These are phyloP conservation scores for Ettlia oleoabundans DNA, from an alignment of 139 green algal species.

Conservation along the genomic window DNA sequence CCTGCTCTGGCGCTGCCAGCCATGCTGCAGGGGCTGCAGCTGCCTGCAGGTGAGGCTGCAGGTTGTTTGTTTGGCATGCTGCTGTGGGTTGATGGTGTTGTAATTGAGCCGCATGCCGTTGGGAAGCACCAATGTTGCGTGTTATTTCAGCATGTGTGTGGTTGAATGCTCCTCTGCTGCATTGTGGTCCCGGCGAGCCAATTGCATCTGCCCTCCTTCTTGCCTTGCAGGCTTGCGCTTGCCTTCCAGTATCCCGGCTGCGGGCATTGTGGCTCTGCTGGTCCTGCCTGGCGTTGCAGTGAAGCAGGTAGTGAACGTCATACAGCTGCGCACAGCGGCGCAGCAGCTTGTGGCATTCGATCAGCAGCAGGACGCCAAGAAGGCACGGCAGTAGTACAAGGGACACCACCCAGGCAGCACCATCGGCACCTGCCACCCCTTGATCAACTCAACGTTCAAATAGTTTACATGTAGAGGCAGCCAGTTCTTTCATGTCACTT, in stretches of 20 bases:
- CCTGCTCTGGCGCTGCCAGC: conserved; percentile 26
- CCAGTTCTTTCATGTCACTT: too few species aligned
- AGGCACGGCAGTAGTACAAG: not conserved
- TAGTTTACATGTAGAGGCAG: too few species aligned
- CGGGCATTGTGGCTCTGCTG: conserved; percentile 37
- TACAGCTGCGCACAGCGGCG: conserved; percentile 71
- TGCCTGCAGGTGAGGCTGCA: not conserved
- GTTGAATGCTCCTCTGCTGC: not conserved
- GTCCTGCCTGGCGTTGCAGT: conserved; percentile 64
- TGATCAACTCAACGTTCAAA: too few species aligned
- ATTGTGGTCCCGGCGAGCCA: not conserved
- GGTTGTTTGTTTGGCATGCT: not conserved
- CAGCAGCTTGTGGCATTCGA: conserved; percentile 60
- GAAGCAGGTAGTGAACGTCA: conserved; percentile 83
- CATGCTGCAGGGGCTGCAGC: not conserved
- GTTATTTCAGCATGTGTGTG: not conserved
- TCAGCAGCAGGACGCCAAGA: conserved; percentile 12
- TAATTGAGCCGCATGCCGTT: not conserved
- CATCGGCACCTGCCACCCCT: too few species aligned
- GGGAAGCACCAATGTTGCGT: not conserved
- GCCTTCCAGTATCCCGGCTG: not conserved
- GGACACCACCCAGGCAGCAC: too few species aligned
- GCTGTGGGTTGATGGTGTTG: not conserved
- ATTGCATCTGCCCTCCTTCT: not conserved
- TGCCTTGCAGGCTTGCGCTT: not conserved